Percentiles rank a stretch among this genome's conserved stretches.
Evolutionary conservation across 305 asterid genomes (phyloP).

Genomic region (Plantago coronopus): DNA sequence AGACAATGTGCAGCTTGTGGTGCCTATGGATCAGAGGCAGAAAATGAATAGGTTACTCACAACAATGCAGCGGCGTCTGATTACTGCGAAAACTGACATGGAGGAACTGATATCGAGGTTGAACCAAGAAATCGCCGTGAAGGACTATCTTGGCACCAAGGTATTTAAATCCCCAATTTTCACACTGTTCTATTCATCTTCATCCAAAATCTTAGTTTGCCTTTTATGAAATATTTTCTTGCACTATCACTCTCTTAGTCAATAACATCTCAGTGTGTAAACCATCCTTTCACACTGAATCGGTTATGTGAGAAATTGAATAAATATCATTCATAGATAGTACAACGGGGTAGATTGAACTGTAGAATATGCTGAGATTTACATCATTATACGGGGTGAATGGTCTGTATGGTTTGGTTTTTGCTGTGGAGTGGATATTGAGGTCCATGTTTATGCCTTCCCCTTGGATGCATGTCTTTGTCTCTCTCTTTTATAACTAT

Average conservation of each 20-base stretch:
- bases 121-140: conserved; percentile 89
- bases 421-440: not conserved
- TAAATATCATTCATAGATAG: not conserved
- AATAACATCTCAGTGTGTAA: not conserved
- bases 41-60: conserved; percentile 69
- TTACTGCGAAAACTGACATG: conserved; percentile 89
- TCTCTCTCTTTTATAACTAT: not conserved
- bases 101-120: conserved; percentile 96
- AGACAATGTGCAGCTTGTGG: conserved; percentile 59
- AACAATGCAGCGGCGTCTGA: conserved; percentile 72
- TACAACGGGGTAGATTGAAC: not conserved
- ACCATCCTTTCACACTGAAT: conserved; percentile 7
- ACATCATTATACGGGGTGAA: not conserved
- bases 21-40: conserved; percentile 83
- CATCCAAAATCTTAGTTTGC: conserved; percentile 12
- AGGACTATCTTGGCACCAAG: conserved; percentile 90
- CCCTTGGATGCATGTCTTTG: not conserved
- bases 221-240: not conserved
- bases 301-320: not conserved
- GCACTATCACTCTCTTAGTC: no score
- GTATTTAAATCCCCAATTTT: conserved; percentile 35
- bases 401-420: conserved; percentile 1
- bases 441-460: not conserved
- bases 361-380: not conserved
- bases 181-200: conserved; percentile 18